Evolutionary conservation across 495 filamentous ascomycete genomes (phyloP), one percentile per base, ranked within the genome.

Genomic region (Tuber borchii): DNA sequence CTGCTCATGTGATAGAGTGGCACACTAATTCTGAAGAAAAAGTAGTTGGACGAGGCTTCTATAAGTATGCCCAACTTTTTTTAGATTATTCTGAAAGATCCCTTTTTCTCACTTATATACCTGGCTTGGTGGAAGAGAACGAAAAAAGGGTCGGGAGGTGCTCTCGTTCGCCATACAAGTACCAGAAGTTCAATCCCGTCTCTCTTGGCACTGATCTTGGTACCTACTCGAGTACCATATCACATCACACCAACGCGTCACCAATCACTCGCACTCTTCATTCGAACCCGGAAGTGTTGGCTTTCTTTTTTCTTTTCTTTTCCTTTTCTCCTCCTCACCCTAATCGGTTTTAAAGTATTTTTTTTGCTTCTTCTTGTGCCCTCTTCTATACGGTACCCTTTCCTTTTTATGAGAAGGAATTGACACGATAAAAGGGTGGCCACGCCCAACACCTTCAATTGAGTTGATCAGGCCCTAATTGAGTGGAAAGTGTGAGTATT

Each of bases 311-410:
- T n/a, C 31, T 34, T 34, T 65, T 26, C 34, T 65, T 65, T 65
- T 3, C 26, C 26, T 3, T 65, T 26, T 65, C 56, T 65, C 26
- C 56, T 65, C n/a, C 56, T 65, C 56, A 65, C n/a, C 56, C 17
- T 12, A 12, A 16, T 65, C n/a, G 56, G 56, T 31, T 31, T 31
- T 31, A 10, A 12, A 5, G 26, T 74, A 34, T 44, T 51, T 74
- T 71, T 71, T n/a, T 51, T 48, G 2, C 68, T 75, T 48, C 10
- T 65, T 69, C 56, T 74, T 68, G n/a, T n/a, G 42, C 31, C 42
- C 69, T 51, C 46, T 17, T 20, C 43, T 75, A 34, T 31, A 43
- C 69, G 37, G 31, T 70, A 31, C 45, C 8, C 17, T 73, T 73
- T 56, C 10, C 34, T 45, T 71, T 40, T 70, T 39, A 46, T 72